Conservation (phyloP, 352 stramenopile species). For the Phytophthora tubulina region DNA sequence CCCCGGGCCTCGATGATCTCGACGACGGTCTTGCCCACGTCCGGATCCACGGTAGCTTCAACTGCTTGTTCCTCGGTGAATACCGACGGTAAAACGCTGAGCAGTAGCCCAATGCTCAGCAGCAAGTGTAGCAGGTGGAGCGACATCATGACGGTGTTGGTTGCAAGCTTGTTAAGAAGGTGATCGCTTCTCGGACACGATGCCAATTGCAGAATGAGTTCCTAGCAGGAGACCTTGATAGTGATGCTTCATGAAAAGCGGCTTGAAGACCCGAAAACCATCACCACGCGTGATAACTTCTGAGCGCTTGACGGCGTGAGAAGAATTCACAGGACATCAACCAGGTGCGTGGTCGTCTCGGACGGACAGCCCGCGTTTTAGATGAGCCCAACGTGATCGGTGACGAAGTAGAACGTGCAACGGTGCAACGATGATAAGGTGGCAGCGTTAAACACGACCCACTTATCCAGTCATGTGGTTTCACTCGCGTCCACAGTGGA, state of each 20-base stretch:
- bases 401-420: constrained; percentile 4
- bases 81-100: constrained; percentile 19
- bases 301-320: constrained; percentile 1
- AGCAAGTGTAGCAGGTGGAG: constrained; percentile 2
- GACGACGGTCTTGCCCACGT: constrained; percentile 56
- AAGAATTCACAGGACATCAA: not conserved
- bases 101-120: constrained; percentile 18
- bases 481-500: not conserved
- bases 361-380: not conserved
- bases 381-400: constrained; percentile 21
- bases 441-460: constrained; percentile 3
- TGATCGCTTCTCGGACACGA: constrained; percentile 7
- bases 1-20: constrained; percentile 55
- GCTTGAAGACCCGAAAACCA: not conserved
- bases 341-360: not conserved
- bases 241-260: not conserved
- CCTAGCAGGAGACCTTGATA: not conserved
- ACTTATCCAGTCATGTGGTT: constrained; percentile 17
- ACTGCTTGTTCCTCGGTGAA: constrained; percentile 19
- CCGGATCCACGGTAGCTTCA: constrained; percentile 39
- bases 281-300: not conserved
- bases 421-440: constrained; percentile 24
- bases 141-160: constrained; percentile 1
- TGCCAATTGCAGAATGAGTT: constrained; percentile 25
- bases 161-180: not conserved